Percentiles rank a stretch among this genome's conserved stretches.
These are phyloP conservation scores for Keqinozyma sinolaborantium DNA, from an alignment of 1,139 yeast species.

Conservation along the genomic window DNA sequence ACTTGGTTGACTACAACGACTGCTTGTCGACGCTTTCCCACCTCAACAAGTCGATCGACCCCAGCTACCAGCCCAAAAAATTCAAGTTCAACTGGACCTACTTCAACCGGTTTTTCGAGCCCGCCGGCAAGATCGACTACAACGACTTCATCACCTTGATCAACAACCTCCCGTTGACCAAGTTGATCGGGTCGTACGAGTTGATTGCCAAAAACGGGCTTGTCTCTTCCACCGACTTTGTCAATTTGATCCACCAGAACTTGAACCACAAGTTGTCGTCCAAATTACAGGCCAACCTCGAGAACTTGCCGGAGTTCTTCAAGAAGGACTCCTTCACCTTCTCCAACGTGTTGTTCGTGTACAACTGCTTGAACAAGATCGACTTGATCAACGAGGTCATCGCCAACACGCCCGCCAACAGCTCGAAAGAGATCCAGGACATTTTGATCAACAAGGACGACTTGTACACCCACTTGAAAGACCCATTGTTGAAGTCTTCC, in stretches of 20 bases:
- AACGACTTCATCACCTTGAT: slow-evolving; percentile 40
- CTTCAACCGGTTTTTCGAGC: slow-evolving; percentile 40
- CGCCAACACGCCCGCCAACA: slow-evolving; percentile 51
- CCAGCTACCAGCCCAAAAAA: slow-evolving; percentile 39
- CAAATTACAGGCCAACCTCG: slow-evolving; percentile 34
- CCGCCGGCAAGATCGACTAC: slow-evolving; percentile 35
- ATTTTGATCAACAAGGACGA: slow-evolving; percentile 41
- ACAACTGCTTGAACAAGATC: slow-evolving; percentile 41
- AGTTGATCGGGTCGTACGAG: slow-evolving; percentile 45
- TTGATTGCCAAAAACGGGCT: slow-evolving; percentile 33
- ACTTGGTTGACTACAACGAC: slow-evolving; percentile 33
- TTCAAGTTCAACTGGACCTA: slow-evolving; percentile 44
- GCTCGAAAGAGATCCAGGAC: slow-evolving; percentile 42
- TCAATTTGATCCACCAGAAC: slow-evolving; percentile 32
- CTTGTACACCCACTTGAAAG: slow-evolving; percentile 46
- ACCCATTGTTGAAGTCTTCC: slow-evolving; percentile 49
- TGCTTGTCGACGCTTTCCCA: slow-evolving; percentile 36
- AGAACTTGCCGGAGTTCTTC: slow-evolving; percentile 35
- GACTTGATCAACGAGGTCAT: slow-evolving; percentile 58
- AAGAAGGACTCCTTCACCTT: slow-evolving; percentile 32
- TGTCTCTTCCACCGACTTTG: slow-evolving; percentile 30
- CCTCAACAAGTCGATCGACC: slow-evolving; percentile 41
- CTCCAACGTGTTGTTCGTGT: slow-evolving; percentile 40
- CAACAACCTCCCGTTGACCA: slow-evolving; percentile 44
- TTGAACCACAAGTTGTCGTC: slow-evolving; percentile 41